phyloP scores from a whole-genome alignment of 306 rosid genomes.

The Inga oerstediana region DNA sequence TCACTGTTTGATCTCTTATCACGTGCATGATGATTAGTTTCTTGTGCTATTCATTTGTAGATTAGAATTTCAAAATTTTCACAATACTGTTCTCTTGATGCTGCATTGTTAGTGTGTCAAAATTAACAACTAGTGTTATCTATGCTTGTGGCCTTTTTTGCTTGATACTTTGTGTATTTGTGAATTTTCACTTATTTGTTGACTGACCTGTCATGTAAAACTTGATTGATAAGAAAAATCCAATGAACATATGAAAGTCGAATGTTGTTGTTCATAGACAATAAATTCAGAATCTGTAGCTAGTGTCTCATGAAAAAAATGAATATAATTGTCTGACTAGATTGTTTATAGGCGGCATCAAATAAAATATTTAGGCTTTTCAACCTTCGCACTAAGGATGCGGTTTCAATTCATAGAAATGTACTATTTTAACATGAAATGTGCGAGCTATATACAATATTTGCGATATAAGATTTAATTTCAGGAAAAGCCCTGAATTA shows the following conservation, averaged over 20 bases:
- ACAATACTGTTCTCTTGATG: background rate
- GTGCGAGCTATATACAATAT: background rate
- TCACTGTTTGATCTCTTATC: conserved; percentile 10
- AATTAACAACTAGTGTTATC: background rate
- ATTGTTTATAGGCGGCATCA: conserved; percentile 4
- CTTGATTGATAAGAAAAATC: background rate
- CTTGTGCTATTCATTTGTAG: background rate
- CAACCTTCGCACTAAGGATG: conserved; percentile 3
- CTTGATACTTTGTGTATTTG: background rate
- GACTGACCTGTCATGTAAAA: background rate
- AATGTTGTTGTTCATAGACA: background rate
- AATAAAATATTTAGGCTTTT: background rate
- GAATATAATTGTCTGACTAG: conserved; percentile 13
- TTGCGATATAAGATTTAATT: background rate
- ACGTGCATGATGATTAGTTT: conserved; percentile 12
- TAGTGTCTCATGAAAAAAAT: background rate
- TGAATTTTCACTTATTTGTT: background rate
- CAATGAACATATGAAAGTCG: background rate
- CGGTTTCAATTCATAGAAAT: conserved; percentile 4
- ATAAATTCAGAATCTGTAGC: background rate
- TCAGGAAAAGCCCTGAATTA: background rate
- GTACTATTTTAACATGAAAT: background rate
- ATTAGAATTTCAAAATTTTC: background rate
- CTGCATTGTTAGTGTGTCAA: background rate
- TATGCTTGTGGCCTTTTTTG: background rate